Conservation (phyloP, 2,329 filamentous ascomycete species). For the Ophiostoma perfectum region DNA sequence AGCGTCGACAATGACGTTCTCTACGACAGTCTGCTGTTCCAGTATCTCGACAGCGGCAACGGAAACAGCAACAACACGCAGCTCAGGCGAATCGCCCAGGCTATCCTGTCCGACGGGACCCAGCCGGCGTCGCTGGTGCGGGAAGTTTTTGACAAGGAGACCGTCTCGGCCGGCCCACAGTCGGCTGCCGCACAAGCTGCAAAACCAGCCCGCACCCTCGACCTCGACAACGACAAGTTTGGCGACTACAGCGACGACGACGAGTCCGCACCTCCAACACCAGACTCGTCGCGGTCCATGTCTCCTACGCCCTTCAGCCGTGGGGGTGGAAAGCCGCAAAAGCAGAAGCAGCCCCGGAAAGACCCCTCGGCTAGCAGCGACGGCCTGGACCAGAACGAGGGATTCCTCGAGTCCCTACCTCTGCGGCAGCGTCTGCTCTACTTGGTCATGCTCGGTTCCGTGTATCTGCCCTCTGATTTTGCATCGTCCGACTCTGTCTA, state of each 20-base stretch:
- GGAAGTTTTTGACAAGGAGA: slow-evolving; percentile 60
- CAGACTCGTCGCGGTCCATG: slow-evolving; percentile 43
- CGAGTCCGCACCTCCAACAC: slow-evolving; percentile 44
- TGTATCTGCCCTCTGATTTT: slow-evolving; percentile 42
- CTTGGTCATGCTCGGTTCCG: slow-evolving; percentile 45
- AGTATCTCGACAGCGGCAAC: slow-evolving; percentile 49
- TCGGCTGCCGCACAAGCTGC: background rate
- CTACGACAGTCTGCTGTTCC: slow-evolving; percentile 53
- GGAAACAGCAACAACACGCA: slow-evolving; percentile 42
- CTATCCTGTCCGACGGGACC: slow-evolving; percentile 62
- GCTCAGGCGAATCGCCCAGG: slow-evolving; percentile 54
- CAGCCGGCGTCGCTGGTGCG: slow-evolving; percentile 16
- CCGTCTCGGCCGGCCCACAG: slow-evolving; percentile 27
- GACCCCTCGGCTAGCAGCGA: background rate
- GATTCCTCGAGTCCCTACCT: slow-evolving; percentile 46
- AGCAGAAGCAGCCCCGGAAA: slow-evolving; percentile 27
- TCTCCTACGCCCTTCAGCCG: slow-evolving; percentile 34
- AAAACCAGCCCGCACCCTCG: background rate
- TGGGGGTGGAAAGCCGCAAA: slow-evolving; percentile 34
- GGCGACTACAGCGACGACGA: slow-evolving; percentile 58
- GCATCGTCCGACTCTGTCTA: slow-evolving; percentile 50
- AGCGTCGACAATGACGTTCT: slow-evolving; percentile 32
- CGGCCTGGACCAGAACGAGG: slow-evolving; percentile 32
- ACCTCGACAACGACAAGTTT: slow-evolving; percentile 55
- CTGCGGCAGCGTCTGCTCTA: slow-evolving; percentile 60